These are phyloP conservation scores for Pseudogymnoascus sp. DNA, from an alignment of 2,329 filamentous ascomycete species.

Conservation along the genomic window DNA sequence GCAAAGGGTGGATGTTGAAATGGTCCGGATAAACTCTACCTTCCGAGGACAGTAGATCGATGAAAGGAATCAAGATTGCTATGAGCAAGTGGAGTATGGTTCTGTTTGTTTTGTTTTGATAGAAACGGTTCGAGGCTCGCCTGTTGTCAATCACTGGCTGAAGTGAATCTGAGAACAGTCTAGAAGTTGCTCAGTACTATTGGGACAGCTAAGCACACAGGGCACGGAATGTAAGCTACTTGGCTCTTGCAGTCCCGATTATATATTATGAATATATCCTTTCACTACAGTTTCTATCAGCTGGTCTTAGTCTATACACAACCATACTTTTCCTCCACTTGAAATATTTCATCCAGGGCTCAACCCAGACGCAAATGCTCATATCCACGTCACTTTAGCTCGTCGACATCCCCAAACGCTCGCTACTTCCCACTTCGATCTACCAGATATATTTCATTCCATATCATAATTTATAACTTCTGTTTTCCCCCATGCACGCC, in stretches of 20 bases:
- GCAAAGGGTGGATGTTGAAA: not conserved
- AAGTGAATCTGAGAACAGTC: slow-evolving; percentile 4
- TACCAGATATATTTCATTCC: not conserved
- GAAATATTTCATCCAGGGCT: not conserved
- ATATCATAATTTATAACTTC: not conserved
- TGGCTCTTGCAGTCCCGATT: not conserved
- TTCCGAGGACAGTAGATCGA: not conserved
- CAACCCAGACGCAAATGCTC: not conserved
- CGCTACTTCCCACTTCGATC: not conserved
- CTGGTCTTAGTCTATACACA: not conserved
- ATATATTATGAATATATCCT: not conserved
- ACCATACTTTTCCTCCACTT: not conserved
- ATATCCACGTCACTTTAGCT: not conserved
- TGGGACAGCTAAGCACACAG: not conserved
- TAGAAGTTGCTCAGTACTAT: not conserved
- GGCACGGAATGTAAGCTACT: not conserved
- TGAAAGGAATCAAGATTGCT: not conserved
- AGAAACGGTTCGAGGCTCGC: not conserved
- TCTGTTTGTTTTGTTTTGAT: slow-evolving; percentile 1
- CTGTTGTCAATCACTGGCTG: not conserved
- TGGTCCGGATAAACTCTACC: not conserved
- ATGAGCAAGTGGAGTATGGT: not conserved
- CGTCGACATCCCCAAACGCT: not conserved
- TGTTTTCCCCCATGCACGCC: not conserved
- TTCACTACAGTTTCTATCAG: not conserved